Evolutionary conservation across 306 rosid genomes (phyloP).

Genomic region (Malus asiatica): DNA sequence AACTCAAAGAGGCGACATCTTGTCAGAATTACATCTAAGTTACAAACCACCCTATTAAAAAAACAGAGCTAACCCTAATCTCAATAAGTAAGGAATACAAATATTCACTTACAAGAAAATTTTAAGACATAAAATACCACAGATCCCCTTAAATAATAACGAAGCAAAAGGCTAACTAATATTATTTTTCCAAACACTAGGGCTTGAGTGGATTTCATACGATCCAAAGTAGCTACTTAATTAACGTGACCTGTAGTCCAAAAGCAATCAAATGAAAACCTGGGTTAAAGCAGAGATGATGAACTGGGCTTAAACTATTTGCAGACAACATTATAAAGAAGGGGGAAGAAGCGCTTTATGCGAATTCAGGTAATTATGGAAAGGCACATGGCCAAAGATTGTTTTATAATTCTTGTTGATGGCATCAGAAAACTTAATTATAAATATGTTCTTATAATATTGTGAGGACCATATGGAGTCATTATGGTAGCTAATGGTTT

Average conservation of each 20-base stretch:
- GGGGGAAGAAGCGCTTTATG: slow-evolving; percentile 1
- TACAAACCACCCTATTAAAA: too few species aligned
- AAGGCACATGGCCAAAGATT: slow-evolving; percentile 43
- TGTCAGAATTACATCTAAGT: too few species aligned
- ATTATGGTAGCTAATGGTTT: slow-evolving; percentile 30
- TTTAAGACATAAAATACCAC: too few species aligned
- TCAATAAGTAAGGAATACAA: too few species aligned
- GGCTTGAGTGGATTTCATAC: background rate
- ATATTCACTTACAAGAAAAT: too few species aligned
- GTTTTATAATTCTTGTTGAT: slow-evolving; percentile 9
- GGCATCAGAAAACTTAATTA: slow-evolving; percentile 23
- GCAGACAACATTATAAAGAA: slow-evolving; percentile 9
- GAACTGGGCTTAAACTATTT: slow-evolving; percentile 1
- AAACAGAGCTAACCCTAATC: too few species aligned
- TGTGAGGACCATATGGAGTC: slow-evolving; percentile 25
- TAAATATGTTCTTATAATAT: slow-evolving; percentile 2
- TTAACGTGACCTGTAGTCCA: background rate
- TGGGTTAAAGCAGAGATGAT: background rate
- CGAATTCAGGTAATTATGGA: slow-evolving; percentile 30
- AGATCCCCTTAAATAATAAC: too few species aligned
- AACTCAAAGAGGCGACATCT: too few species aligned
- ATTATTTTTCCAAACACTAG: background rate
- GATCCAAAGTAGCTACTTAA: background rate
- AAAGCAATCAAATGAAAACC: background rate
- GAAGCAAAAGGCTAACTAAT: too few species aligned